These are phyloP conservation scores for Phaeosphaeriaceae sp. DNA, from an alignment of 2,329 filamentous ascomycete species.

Conservation along the genomic window DNA sequence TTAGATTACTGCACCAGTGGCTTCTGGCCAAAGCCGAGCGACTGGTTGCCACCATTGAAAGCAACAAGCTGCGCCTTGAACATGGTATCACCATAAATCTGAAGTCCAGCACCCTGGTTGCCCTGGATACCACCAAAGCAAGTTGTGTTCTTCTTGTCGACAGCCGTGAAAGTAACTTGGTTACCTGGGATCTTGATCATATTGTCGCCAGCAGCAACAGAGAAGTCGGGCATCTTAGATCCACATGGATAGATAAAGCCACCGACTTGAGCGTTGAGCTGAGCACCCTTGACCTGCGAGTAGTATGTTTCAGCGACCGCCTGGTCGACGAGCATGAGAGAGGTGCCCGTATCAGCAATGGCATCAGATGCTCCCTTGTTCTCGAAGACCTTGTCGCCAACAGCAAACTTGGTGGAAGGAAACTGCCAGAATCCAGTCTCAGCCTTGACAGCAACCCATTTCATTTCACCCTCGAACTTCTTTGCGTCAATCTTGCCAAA, in stretches of 20 bases:
- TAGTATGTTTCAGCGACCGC: conserved; percentile 58
- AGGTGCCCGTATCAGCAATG: conserved; percentile 65
- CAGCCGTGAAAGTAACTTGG: conserved; percentile 48
- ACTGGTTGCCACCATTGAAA: conserved; percentile 61
- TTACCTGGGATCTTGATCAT: conserved; percentile 63
- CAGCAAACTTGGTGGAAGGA: conserved; percentile 61
- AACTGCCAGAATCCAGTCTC: conserved; percentile 74
- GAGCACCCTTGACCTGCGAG: conserved; percentile 47
- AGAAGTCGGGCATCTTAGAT: conserved; percentile 51
- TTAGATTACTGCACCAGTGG: conserved; percentile 4
- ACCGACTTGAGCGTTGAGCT: conserved; percentile 45
- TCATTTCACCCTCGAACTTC: conserved; percentile 68
- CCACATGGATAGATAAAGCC: conserved; percentile 55
- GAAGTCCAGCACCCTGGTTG: conserved; percentile 58
- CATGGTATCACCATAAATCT: conserved; percentile 69
- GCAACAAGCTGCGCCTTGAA: conserved; percentile 67
- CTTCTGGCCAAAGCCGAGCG: conserved; percentile 59
- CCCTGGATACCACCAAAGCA: conserved; percentile 75
- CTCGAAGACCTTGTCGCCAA: conserved; percentile 62
- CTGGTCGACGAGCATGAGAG: conserved; percentile 65
- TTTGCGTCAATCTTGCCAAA: conserved; percentile 72
- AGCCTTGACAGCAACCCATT: conserved; percentile 67
- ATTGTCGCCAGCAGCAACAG: conserved; percentile 63
- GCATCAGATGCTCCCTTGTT: conserved; percentile 57
- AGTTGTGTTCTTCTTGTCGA: conserved; percentile 52